phyloP scores from a whole-genome alignment of 2,329 filamentous ascomycete species.

The Botrytis deweyae region DNA sequence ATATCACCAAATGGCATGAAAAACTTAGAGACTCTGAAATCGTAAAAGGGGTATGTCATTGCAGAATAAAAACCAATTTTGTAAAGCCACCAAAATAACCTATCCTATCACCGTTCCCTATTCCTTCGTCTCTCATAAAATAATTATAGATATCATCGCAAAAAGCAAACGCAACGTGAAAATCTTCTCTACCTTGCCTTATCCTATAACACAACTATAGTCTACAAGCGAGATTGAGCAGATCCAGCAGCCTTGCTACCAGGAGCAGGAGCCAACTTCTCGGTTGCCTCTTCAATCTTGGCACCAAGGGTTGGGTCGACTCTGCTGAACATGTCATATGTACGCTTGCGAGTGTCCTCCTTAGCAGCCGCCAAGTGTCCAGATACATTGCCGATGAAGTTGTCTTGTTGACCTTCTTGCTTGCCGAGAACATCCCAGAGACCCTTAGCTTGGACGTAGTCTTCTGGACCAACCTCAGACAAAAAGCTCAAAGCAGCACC shows the following conservation, averaged over 20 bases:
- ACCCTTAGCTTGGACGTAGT: conserved; percentile 40
- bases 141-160: conserved; percentile 13
- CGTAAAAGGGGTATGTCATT: conserved; percentile 11
- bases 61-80: conserved; percentile 5
- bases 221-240: conserved; percentile 22
- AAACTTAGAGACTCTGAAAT: not conserved
- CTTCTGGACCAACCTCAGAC: conserved; percentile 41
- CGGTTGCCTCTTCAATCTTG: conserved; percentile 53
- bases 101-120: not conserved
- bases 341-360: conserved; percentile 54
- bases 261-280: conserved; percentile 39
- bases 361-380: conserved; percentile 55
- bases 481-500: conserved; percentile 48
- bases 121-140: conserved; percentile 3
- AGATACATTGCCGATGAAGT: conserved; percentile 59
- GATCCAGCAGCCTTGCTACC: conserved; percentile 18
- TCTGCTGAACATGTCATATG: conserved; percentile 59
- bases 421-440: conserved; percentile 43
- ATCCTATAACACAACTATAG: not conserved
- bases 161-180: not conserved
- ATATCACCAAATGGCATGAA: not conserved
- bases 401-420: conserved; percentile 57
- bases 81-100: not conserved
- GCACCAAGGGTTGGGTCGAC: conserved; percentile 55
- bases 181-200: not conserved